A percentile compares a stretch with the other conserved stretches of the same genome.
These are phyloP conservation scores for Boeremia exigua DNA, from an alignment of 2,329 filamentous ascomycete species.

Conservation along the genomic window DNA sequence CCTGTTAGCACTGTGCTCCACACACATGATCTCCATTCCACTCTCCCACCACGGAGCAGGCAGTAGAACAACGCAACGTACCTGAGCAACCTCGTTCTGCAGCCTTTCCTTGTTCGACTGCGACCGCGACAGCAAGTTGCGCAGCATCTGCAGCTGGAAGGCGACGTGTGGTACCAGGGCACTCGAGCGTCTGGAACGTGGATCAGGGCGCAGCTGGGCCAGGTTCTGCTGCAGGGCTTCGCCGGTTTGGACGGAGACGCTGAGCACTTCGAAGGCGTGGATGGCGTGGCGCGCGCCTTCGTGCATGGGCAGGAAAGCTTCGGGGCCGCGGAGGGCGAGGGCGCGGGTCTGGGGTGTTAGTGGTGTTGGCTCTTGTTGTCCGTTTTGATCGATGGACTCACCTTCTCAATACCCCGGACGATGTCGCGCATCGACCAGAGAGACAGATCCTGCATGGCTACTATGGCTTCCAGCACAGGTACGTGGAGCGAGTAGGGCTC, in stretches of 20 bases:
- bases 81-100: conserved; percentile 26
- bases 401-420: conserved; percentile 22
- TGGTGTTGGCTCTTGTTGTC: too few species aligned
- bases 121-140: conserved; percentile 15
- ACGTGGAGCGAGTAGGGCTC: conserved; percentile 20
- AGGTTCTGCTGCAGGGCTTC: conserved; percentile 7
- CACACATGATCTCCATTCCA: too few species aligned
- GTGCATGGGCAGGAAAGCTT: conserved; percentile 19
- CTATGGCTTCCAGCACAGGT: conserved; percentile 20
- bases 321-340: not conserved
- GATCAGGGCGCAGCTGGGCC: not conserved
- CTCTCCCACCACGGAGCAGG: too few species aligned
- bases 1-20: not conserved
- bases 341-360: conserved; percentile 5
- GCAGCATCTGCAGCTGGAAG: conserved; percentile 18
- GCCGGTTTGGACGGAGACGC: conserved; percentile 14
- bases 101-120: conserved; percentile 26
- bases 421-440: conserved; percentile 26
- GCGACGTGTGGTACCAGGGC: not conserved
- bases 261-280: conserved; percentile 23
- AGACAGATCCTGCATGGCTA: conserved; percentile 18
- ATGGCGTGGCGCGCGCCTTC: conserved; percentile 24
- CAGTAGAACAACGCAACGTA: too few species aligned
- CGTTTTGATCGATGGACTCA: not conserved
- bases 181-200: not conserved